A percentile compares a stretch with the other conserved stretches of the same genome.
Evolutionary conservation across 306 rosid genomes (phyloP).

Genomic region (Gillenia trifoliata): DNA sequence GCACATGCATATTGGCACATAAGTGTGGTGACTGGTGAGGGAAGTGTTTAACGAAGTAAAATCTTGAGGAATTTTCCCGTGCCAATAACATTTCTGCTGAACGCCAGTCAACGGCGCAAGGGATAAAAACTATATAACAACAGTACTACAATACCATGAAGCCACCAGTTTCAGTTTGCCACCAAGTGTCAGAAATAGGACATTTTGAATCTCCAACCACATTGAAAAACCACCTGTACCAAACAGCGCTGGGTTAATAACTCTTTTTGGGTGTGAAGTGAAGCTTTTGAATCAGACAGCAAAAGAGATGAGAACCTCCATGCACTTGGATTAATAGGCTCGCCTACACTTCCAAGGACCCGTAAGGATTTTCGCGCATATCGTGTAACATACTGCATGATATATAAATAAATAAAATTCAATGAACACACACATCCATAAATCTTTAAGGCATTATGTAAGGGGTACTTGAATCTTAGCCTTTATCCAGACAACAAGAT

Average conservation of each 20-base stretch:
- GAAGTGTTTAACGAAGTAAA: neutral
- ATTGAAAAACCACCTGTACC: constrained; percentile 86
- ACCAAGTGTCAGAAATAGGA: constrained; percentile 99
- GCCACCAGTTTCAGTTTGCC: constrained; percentile 99
- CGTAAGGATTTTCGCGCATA: constrained; percentile 86
- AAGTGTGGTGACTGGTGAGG: neutral
- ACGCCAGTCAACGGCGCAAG: neutral
- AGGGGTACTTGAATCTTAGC: neutral
- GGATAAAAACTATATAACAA: constrained; percentile 20
- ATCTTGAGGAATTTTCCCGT: neutral
- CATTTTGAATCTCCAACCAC: constrained; percentile 92
- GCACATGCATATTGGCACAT: neutral
- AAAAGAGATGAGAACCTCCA: constrained; percentile 61
- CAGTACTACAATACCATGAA: constrained; percentile 66
- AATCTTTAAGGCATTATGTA: neutral
- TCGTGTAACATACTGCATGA: constrained; percentile 76
- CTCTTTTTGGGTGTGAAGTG: neutral
- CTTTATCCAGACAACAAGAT: neutral
- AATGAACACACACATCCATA: neutral
- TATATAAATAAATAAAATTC: neutral
- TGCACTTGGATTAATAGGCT: constrained; percentile 99
- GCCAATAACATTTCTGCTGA: neutral
- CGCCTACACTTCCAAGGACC: constrained; percentile 94
- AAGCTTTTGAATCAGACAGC: constrained; percentile 5
- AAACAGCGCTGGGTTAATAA: constrained; percentile 16